Base-by-base conservation (phyloP, 495 filamentous ascomycete genomes). In the Penicillium mononematosum region DNA sequence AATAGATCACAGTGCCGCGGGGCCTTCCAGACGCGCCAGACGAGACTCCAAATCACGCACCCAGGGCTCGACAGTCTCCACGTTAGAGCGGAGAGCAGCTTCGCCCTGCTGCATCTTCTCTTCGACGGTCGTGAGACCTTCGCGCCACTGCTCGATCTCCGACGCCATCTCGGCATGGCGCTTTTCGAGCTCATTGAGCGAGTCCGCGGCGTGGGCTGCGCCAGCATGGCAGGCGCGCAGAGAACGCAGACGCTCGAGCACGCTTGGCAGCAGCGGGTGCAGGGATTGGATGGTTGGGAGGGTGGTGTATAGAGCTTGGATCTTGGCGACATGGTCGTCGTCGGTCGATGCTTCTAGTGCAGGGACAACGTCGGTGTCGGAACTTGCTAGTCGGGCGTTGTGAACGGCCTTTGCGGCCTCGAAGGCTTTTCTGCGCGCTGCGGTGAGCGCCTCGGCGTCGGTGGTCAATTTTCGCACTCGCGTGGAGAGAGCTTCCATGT, bases 231-330 rank as follows among this genome's bases (percentile, higher is more conserved):
- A 87, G 22, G 86, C 83, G 56, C 90, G 82, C 46, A 99, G 78
- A 9, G 89, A 93, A 39, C 91, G 80, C 39, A 99, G 75, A 17
- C 95, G 82, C 65, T 97, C 90, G 4, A 99, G 78, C 22, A 97
- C 78, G 5, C 89, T 83, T 8, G 95, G 95, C 12, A 99, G 78
- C 22, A 96, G 73, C 7, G 95, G 94, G 4, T 89, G 81, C 14
- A 98, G 77, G 53, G 81, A 89, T 71, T 97, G 91, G 59, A 99
- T 95, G 11, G 90, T 93, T 6, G 90, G 85, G 5, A 99, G 80
- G 16, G 90, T 90, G 2, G 87, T 87, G 70, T 96, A 98, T 3
- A 99, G 82, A 3, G 92, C 92, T 63, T 96, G 93, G 68, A 98
- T 88, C 70, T 96, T 96, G 41, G 90, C 81, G 17, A 82, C 81